These are phyloP conservation scores for Cladosporium sp. DNA, from an alignment of 2,329 filamentous ascomycete genomes.

Conservation along the genomic window DNA sequence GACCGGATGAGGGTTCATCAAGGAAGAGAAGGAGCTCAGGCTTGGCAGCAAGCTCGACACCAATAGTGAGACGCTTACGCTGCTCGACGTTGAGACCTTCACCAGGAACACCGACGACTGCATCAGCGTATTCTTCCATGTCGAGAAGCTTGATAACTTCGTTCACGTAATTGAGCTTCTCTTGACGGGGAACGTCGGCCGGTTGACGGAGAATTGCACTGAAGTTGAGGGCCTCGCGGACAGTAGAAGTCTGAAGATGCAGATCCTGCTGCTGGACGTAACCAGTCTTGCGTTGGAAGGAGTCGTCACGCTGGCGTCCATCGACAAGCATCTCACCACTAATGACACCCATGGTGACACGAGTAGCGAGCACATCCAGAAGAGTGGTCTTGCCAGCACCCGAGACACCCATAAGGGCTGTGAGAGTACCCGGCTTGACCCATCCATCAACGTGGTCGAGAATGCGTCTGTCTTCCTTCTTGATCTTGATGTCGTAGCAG, in stretches of 20 bases:
- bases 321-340: conserved; percentile 83
- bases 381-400: conserved; percentile 94
- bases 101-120: conserved; percentile 83
- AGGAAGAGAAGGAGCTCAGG: conserved; percentile 86
- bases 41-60: conserved; percentile 92
- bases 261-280: conserved; percentile 85
- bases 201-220: conserved; percentile 83
- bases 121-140: conserved; percentile 86
- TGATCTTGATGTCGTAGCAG: conserved; percentile 76
- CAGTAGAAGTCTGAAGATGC: conserved; percentile 77
- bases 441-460: conserved; percentile 85
- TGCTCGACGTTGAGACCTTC: conserved; percentile 73
- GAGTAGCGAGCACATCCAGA: conserved; percentile 77
- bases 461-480: conserved; percentile 68
- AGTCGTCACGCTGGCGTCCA: conserved; percentile 66
- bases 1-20: conserved; percentile 90
- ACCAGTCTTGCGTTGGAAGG: conserved; percentile 87
- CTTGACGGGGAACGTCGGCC: conserved; percentile 62
- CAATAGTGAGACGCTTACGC: conserved; percentile 78
- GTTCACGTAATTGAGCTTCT: conserved; percentile 84
- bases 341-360: conserved; percentile 85
- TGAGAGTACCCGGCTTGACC: conserved; percentile 88
- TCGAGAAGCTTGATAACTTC: conserved; percentile 87
- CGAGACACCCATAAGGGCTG: conserved; percentile 85
- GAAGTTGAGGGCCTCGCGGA: conserved; percentile 83